phyloP scores from a whole-genome alignment of 805 yeast species.

The Candida cerambycidarum region DNA sequence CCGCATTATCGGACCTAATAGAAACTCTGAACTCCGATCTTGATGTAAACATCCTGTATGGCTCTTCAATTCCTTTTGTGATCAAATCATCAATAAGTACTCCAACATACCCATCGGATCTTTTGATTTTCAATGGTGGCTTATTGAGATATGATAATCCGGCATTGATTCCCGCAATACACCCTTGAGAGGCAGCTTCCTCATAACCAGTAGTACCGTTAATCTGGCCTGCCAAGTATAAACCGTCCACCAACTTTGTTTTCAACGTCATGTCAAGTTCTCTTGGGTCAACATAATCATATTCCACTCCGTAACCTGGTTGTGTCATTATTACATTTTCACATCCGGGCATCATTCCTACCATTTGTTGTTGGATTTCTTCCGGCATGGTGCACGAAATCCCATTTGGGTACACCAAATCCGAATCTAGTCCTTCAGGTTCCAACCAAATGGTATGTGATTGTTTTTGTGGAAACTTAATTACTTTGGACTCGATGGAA shows the following conservation, averaged over 20 bases:
- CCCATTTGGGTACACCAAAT: conserved; percentile 94
- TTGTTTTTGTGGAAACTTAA: conserved; percentile 72
- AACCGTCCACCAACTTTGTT: conserved; percentile 73
- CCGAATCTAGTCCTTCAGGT: conserved; percentile 89
- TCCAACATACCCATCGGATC: conserved; percentile 90
- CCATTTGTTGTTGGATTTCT: conserved; percentile 77
- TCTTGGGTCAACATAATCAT: conserved; percentile 93
- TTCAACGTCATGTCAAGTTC: conserved; percentile 77
- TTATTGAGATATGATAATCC: conserved; percentile 53
- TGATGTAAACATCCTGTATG: conserved; percentile 97
- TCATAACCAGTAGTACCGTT: conserved; percentile 99
- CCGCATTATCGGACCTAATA: conserved; percentile 93
- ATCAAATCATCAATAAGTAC: conserved; percentile 91
- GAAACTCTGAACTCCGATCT: conserved; percentile 91
- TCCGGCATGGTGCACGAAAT: conserved; percentile 95
- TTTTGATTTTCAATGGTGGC: conserved; percentile 52
- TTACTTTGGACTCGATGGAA: conserved; percentile 85
- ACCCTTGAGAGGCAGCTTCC: conserved; percentile 97
- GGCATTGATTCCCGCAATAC: conserved; percentile 94
- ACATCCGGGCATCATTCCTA: conserved; percentile 80
- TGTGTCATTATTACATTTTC: conserved; percentile 86
- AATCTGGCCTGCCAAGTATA: conserved; percentile 93
- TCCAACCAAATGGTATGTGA: conserved; percentile 91
- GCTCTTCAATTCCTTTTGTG: conserved; percentile 95
- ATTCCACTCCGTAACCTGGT: conserved; percentile 99